Conservation (phyloP, 768 basidiomycete genomes). For the Ephemerocybe angulata region DNA sequence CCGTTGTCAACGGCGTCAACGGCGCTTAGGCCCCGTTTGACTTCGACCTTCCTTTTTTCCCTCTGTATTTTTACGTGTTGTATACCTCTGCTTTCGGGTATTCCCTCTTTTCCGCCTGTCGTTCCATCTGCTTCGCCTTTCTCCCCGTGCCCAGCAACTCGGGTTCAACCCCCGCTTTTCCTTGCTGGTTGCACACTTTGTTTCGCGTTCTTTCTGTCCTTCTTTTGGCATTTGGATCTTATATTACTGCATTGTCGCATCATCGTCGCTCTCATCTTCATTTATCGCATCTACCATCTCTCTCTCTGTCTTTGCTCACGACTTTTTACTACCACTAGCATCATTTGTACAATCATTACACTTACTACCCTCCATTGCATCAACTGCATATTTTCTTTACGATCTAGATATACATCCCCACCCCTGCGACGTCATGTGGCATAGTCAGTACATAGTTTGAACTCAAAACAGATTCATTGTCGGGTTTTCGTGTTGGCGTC, state of each 20-base stretch:
- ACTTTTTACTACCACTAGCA: slow-evolving; percentile 11
- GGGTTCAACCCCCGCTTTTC: slow-evolving; percentile 87
- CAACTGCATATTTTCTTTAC: slow-evolving; percentile 59
- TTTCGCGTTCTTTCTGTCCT: slow-evolving; percentile 22
- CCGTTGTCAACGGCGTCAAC: slow-evolving; percentile 42
- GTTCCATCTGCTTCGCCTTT: slow-evolving; percentile 4
- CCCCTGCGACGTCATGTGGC: slow-evolving; percentile 7
- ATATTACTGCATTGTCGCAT: slow-evolving; percentile 9
- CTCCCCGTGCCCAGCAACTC: slow-evolving; percentile 27
- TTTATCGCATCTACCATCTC: slow-evolving; percentile 1
- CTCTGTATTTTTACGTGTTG: slow-evolving; percentile 4
- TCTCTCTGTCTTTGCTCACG: slow-evolving; percentile 13
- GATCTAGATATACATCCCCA: slow-evolving; percentile 3
- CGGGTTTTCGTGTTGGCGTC: too few relatives aligned
- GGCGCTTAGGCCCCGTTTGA: neutral
- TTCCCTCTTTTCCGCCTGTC: slow-evolving; percentile 11
- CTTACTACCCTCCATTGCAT: slow-evolving; percentile 44
- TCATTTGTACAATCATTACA: slow-evolving; percentile 21
- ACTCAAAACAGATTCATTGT: too few relatives aligned
- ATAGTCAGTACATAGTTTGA: slow-evolving; percentile 11
- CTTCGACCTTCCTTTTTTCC: neutral
- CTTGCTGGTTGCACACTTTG: slow-evolving; percentile 27
- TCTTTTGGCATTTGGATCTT: slow-evolving; percentile 14
- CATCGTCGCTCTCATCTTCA: slow-evolving; percentile 8
- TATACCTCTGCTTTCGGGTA: slow-evolving; percentile 12